Conservation (phyloP, 495 filamentous ascomycete species). For the Hypoxylon lenormandii region DNA sequence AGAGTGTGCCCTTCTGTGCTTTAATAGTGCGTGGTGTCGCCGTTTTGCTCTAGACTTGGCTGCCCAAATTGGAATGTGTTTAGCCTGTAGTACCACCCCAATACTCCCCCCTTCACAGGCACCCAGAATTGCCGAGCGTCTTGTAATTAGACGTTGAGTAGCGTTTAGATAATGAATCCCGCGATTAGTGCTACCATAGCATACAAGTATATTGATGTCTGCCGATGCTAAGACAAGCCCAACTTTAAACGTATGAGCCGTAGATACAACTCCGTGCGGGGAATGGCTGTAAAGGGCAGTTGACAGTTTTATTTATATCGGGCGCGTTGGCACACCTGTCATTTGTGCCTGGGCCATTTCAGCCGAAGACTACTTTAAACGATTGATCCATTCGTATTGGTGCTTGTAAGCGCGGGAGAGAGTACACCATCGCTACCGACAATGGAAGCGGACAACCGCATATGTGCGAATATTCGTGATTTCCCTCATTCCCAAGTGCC, state of each 20-base stretch:
- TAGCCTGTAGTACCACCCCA: conserved; percentile 22
- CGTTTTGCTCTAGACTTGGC: conserved; percentile 15
- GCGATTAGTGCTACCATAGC: conserved; percentile 13
- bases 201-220: conserved; percentile 20
- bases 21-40: conserved; percentile 26
- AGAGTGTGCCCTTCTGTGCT: conserved; percentile 1
- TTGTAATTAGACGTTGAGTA: conserved; percentile 17
- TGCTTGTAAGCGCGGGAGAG: conserved; percentile 3
- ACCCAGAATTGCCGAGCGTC: conserved; percentile 30
- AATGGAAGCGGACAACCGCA: background rate
- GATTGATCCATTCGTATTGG: conserved; percentile 31
- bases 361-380: conserved; percentile 30
- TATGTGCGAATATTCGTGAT: background rate
- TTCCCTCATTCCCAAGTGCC: background rate
- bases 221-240: conserved; percentile 43
- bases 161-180: conserved; percentile 33
- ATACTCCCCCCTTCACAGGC: background rate
- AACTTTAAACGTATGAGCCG: conserved; percentile 23
- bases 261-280: conserved; percentile 44
- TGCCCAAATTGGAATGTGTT: conserved; percentile 21
- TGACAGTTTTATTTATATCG: conserved; percentile 20
- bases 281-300: conserved; percentile 39
- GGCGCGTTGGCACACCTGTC: background rate
- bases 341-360: conserved; percentile 19
- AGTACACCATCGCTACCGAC: background rate